Base-by-base conservation (phyloP, 441 rosid species). In the Eutrema salsugineum region DNA sequence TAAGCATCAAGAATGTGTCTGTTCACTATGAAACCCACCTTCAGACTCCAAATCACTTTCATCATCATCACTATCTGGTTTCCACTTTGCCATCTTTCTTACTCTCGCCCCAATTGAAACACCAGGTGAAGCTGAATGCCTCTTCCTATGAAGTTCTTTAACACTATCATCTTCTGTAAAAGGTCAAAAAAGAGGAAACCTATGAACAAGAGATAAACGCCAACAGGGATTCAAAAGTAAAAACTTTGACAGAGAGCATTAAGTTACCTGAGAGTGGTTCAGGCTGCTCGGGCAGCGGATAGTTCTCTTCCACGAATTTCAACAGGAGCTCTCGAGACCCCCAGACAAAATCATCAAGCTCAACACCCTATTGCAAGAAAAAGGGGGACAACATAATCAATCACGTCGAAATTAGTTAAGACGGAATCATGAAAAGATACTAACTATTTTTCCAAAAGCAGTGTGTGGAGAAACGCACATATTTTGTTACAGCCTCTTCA, bases 401-500 rank as follows among this genome's bases (percentile, higher is more conserved):
- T 66, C 59, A 55, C 35, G 63, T 36, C 7, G 32, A 62, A 32
- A n/a, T n/a, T 71, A 43, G 59, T 48, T 53, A n/a, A 60, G 47
- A 71, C 22, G 30, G 64, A 39, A 68, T 59, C 46, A 47, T 64
- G 73, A 57, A 27, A 33, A 39, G 59, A 46, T 48, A 55, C n/a
- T 22, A 43, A 12, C 59, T 24, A 35, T 39, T 68, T 60, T 54
- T 57, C 24, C 59, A 20, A 68, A 51, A 63, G 72, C 73, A 71
- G 47, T 28, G 56, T 39, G 47, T 40, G 40, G 50, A 68, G 79
- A 77, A 69, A 81, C 92, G 6, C 58, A 96, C 99, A 90, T 96
- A 96, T 96, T 93, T 96, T 75, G 95, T 86, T 68, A 96, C 90
- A 38, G 99, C 99, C 87, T 96, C 99, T 86, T 93, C 99, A 38